These are phyloP conservation scores for Stenogyne calaminthoides DNA, from an alignment of 305 asterid genomes.

Conservation along the genomic window DNA sequence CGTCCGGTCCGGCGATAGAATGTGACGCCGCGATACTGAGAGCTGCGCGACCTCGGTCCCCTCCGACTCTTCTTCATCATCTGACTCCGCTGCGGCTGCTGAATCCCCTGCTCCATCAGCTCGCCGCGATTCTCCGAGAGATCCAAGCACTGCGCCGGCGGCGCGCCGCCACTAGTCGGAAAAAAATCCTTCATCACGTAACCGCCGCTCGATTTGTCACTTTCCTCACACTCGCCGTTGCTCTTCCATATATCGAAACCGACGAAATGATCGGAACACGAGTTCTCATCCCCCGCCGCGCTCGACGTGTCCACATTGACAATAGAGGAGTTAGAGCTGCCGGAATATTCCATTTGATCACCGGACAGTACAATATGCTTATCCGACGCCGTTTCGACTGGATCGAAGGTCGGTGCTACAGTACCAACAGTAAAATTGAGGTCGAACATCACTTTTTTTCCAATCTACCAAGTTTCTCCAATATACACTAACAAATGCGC, in stretches of 20 bases:
- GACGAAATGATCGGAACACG: constrained; percentile 45
- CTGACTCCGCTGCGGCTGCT: constrained; percentile 47
- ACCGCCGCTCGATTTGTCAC: constrained; percentile 48
- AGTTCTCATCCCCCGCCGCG: constrained; percentile 70
- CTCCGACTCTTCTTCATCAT: constrained; percentile 79
- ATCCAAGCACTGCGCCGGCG: constrained; percentile 43
- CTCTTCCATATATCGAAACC: constrained; percentile 64
- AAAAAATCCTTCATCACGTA: constrained; percentile 69
- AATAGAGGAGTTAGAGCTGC: constrained; percentile 67
- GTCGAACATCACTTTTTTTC: constrained; percentile 46
- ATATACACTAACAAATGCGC: constrained; percentile 13
- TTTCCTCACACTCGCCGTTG: constrained; percentile 42
- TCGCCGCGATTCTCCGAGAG: constrained; percentile 44
- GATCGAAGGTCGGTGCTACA: constrained; percentile 41
- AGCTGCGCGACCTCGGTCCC: constrained; percentile 95
- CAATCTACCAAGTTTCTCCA: constrained; percentile 14
- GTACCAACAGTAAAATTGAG: constrained; percentile 53
- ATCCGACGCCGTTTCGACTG: constrained; percentile 40
- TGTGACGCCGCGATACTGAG: constrained; percentile 97
- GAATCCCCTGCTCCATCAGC: constrained; percentile 46
- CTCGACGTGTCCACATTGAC: constrained; percentile 68
- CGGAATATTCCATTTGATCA: constrained; percentile 68
- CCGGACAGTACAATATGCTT: constrained; percentile 39
- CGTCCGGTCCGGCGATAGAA: constrained; percentile 92
- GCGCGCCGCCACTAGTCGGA: constrained; percentile 37